Evolutionary conservation across 2,329 filamentous ascomycete species (phyloP).

Genomic region (Fusarium anthophilum): DNA sequence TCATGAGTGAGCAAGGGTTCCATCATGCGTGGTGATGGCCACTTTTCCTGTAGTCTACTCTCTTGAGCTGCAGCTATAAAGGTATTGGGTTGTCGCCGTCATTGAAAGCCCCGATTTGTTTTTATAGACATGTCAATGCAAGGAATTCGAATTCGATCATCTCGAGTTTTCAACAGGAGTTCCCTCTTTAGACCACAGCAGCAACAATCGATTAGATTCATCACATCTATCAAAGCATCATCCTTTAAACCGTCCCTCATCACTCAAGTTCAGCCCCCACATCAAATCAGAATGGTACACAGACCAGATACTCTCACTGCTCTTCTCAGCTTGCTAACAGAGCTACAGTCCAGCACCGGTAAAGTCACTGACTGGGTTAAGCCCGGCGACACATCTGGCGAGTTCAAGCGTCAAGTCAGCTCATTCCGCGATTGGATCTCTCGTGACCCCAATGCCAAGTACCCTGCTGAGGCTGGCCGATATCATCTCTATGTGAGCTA

Average conservation of each 20-base stretch:
- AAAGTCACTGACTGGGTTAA: conserved; percentile 85
- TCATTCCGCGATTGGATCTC: conserved; percentile 86
- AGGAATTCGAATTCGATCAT: conserved; percentile 29
- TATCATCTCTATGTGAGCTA: conserved; percentile 97
- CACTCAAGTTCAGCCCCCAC: background rate
- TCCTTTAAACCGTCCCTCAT: background rate
- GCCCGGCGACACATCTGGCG: conserved; percentile 79
- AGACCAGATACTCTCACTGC: background rate
- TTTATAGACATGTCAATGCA: conserved; percentile 35
- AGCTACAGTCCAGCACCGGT: conserved; percentile 30
- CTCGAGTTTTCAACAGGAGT: conserved; percentile 21
- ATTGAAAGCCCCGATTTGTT: conserved; percentile 9
- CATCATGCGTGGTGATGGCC: conserved; percentile 12
- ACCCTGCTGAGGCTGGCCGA: conserved; percentile 84
- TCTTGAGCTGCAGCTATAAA: conserved; percentile 33
- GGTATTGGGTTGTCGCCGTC: conserved; percentile 27
- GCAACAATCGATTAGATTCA: conserved; percentile 8
- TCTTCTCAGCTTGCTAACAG: conserved; percentile 18
- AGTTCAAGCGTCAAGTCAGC: conserved; percentile 90
- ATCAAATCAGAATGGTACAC: conserved; percentile 41
- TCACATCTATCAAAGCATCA: conserved; percentile 18
- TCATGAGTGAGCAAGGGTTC: conserved; percentile 33
- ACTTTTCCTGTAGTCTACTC: conserved; percentile 9
- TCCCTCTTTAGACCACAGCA: conserved; percentile 2
- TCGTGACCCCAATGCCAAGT: conserved; percentile 74